Percentiles rank a stretch among this genome's conserved stretches.
Conservation (phyloP, 306 rosid species). For the Glycine tomentella region DNA sequence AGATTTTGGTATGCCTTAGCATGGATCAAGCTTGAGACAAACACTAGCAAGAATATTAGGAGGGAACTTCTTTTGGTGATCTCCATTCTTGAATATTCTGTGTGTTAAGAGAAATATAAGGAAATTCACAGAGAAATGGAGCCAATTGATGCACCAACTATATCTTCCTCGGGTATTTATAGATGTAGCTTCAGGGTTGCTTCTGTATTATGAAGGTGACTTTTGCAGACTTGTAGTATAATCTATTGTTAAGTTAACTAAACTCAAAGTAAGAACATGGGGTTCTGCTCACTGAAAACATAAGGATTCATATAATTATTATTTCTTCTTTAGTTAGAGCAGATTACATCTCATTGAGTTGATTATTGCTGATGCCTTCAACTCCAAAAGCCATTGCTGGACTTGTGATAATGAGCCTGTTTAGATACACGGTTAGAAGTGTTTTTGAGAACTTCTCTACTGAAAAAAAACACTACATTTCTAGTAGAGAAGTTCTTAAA, state of each 20-base stretch:
- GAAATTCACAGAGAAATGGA: not conserved
- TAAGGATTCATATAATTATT: not conserved
- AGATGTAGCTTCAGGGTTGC: slow-evolving; percentile 21
- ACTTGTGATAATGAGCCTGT: no score
- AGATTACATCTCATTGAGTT: slow-evolving; percentile 23
- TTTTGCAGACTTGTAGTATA: slow-evolving; percentile 39
- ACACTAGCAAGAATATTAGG: slow-evolving; percentile 17
- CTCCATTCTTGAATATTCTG: slow-evolving; percentile 29
- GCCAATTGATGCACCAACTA: slow-evolving; percentile 23
- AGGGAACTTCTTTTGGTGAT: slow-evolving; percentile 35
- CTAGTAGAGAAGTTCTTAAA: no score
- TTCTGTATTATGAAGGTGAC: slow-evolving; percentile 25
- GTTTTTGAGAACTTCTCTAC: no score
- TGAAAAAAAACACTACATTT: no score
- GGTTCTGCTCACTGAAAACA: not conserved
- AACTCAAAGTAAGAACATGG: slow-evolving; percentile 43
- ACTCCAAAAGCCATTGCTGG: slow-evolving; percentile 45
- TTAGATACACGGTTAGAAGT: no score
- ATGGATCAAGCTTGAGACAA: slow-evolving; percentile 42
- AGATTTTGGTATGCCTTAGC: slow-evolving; percentile 28
- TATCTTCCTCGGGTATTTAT: slow-evolving; percentile 32
- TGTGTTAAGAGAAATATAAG: not conserved
- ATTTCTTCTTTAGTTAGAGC: not conserved
- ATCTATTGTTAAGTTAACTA: slow-evolving; percentile 26
- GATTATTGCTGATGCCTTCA: slow-evolving; percentile 23